A percentile compares a stretch with the other conserved stretches of the same genome.
Evolutionary conservation across 2,329 filamentous ascomycete species (phyloP).

Genomic region (Verticillium longisporum): DNA sequence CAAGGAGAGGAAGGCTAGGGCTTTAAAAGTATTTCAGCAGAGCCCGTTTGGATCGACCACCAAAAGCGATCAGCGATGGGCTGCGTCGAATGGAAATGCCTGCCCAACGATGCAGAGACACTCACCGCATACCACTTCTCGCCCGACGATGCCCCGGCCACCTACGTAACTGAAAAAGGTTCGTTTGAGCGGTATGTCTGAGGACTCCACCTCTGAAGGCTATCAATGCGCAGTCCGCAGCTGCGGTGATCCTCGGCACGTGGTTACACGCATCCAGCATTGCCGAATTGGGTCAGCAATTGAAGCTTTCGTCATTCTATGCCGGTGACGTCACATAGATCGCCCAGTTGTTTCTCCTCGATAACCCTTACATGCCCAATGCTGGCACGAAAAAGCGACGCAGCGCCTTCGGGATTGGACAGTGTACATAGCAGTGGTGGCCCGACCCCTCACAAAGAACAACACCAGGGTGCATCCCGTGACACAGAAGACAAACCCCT

Average conservation of each 20-base stretch:
- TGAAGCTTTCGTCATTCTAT: background rate
- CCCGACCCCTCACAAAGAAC: too few relatives aligned
- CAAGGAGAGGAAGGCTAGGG: too few relatives aligned
- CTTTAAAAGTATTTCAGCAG: too few relatives aligned
- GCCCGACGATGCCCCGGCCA: background rate
- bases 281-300: background rate
- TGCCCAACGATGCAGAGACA: background rate
- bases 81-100: background rate
- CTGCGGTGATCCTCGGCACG: background rate
- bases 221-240: background rate
- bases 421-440: background rate
- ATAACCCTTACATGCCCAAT: background rate
- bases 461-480: too few relatives aligned
- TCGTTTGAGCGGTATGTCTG: background rate
- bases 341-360: background rate
- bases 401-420: background rate
- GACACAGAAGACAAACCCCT: too few relatives aligned
- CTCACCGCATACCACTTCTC: background rate
- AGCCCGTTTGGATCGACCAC: too few relatives aligned
- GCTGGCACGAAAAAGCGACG: background rate
- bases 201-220: background rate
- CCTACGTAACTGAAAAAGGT: background rate
- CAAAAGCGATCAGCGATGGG: too few relatives aligned
- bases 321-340: background rate
- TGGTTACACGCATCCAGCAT: background rate